A percentile compares a stretch with the other conserved stretches of the same genome.
Conservation (phyloP, 345 rosid species). For the Eutrema yunnanense region DNA sequence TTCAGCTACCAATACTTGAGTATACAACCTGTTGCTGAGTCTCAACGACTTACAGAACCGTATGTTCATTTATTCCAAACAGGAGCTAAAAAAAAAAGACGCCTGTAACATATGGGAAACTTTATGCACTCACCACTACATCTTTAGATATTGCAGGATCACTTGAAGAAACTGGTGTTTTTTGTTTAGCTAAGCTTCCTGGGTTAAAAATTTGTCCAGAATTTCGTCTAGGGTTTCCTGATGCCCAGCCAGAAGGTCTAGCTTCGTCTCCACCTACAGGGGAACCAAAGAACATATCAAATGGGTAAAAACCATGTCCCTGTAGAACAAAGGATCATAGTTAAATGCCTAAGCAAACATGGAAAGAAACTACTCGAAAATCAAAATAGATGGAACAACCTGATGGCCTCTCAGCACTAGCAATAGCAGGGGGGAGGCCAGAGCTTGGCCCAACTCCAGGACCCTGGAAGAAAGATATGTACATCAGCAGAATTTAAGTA, state of each 20-base stretch:
- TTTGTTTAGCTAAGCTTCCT: slow-evolving; percentile 46
- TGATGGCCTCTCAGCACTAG: slow-evolving; percentile 52
- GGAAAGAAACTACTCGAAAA: not conserved
- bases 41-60: not conserved
- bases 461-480: slow-evolving; percentile 38
- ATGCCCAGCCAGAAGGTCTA: slow-evolving; percentile 45
- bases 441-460: slow-evolving; percentile 75
- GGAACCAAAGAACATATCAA: slow-evolving; percentile 10
- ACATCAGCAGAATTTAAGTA: not conserved
- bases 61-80: not conserved
- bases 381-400: slow-evolving; percentile 37
- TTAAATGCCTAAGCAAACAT: not conserved
- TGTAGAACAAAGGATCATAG: not conserved
- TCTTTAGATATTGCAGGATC: slow-evolving; percentile 49
- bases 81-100: not conserved
- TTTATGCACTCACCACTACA: slow-evolving; percentile 31
- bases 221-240: slow-evolving; percentile 39
- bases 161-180: slow-evolving; percentile 40
- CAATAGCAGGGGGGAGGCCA: slow-evolving; percentile 52
- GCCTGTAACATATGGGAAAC: not conserved
- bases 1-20: not conserved
- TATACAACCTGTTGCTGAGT: not conserved
- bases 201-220: slow-evolving; percentile 42
- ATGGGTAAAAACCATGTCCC: slow-evolving; percentile 1
- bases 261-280: slow-evolving; percentile 38